Evolutionary conservation across 2,329 filamentous ascomycete genomes (phyloP), one percentile per base, ranked within the genome.

Genomic region (Sordariomycetes sp.): DNA sequence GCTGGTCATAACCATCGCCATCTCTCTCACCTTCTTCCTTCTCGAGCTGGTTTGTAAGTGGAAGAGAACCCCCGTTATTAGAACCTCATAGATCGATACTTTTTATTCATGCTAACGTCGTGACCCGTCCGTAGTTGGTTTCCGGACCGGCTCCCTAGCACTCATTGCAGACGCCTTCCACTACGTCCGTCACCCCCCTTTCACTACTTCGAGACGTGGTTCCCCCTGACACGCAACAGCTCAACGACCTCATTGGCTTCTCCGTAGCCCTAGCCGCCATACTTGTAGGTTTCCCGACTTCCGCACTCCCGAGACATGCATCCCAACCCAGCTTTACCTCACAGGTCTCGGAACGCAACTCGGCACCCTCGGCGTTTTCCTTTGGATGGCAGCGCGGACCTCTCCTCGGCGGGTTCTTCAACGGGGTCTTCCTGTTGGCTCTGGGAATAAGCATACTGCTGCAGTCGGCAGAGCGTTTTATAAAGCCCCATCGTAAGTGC

Each of bases 111-210:
- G 54, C 56, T 61, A 46, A 61, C 37, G 50, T 59, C 52, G 40
- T 12, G 24, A 32, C 52, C 48, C 35, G 8, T 52, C 54, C 28
- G 16, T 61, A 82, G 81, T 87, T 60, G 86, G 86, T 2, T 87
- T 89, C 64, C 83, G 83, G 60, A 90, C 88, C 1, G 76, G 77
- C 57, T 90, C 88, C 0, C 75, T 92, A 12, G 87, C 87, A 1
- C 74, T 92, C 2, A 75, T 91, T 28, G 87, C 88, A 32, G 88
- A 92, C 75, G 86, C 89, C 1, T 90, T 91, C 64, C 88, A 91
- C 67, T 89, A 90, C 66, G 85, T 88, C 72, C 61, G 79, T 66
- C 16, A 34, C 37, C 14, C 58, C 54, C 37, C 22, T 22, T 18
- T 22, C 14, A 14, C 8, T 22, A 46, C 37, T n/a, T 12, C 35